Evolutionary conservation across 2,329 filamentous ascomycete species (phyloP).

Genomic region (Diaporthe helianthi): DNA sequence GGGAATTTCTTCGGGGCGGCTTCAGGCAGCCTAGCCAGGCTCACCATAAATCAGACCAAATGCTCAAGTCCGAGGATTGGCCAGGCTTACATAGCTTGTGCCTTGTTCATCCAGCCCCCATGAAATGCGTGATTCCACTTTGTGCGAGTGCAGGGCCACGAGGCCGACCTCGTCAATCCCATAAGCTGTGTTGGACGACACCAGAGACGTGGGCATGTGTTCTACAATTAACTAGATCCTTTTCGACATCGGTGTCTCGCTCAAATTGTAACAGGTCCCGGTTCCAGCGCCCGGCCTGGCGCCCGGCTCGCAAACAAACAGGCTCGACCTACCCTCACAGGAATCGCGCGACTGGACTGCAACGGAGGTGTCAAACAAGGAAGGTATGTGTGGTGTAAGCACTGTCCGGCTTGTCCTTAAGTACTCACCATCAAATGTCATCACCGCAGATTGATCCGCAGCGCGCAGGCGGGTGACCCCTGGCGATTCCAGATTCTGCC

Average conservation of each 20-base stretch:
- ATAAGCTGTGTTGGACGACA: neutral
- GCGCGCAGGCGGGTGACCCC: neutral
- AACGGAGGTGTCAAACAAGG: neutral
- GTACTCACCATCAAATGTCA: constrained; percentile 6
- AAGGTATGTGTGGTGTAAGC: neutral
- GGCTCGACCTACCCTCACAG: neutral
- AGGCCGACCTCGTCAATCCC: neutral
- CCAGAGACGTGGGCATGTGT: neutral
- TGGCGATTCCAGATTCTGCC: neutral
- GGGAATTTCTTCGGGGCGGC: neutral
- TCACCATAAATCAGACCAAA: neutral
- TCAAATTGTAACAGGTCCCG: neutral
- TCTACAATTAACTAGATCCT: neutral
- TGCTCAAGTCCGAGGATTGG: too few species aligned
- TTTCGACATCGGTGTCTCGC: constrained; percentile 3
- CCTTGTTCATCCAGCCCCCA: neutral
- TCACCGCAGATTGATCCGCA: constrained; percentile 25
- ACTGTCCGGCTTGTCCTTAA: constrained; percentile 4
- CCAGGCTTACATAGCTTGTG: neutral
- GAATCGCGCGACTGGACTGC: neutral
- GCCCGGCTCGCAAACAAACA: neutral
- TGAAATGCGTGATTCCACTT: neutral
- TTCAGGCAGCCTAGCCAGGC: constrained; percentile 4
- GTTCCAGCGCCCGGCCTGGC: neutral
- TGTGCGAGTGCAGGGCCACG: neutral